Percentiles rank a stretch among this genome's conserved stretches.
These are phyloP conservation scores for Lepidium didymum DNA, from an alignment of 345 rosid genomes.

Conservation along the genomic window DNA sequence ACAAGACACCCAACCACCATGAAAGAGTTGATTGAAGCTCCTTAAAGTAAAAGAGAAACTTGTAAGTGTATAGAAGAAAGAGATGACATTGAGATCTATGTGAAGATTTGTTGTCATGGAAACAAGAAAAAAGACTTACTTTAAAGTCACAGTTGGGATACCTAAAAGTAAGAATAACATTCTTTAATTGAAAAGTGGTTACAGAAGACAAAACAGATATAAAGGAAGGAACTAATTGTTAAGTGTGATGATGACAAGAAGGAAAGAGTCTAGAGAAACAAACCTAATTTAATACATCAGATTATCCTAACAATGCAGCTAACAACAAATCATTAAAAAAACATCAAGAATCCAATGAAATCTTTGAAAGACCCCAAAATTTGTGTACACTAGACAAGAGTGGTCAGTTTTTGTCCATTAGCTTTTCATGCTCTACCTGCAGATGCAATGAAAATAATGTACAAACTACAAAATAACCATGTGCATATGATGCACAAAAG, in stretches of 20 bases:
- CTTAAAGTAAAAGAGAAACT: neutral
- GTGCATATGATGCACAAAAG: slow-evolving; percentile 10
- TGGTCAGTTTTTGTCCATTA: slow-evolving; percentile 6
- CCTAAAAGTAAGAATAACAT: slow-evolving; percentile 22
- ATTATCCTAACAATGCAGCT: slow-evolving; percentile 17
- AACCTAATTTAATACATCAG: slow-evolving; percentile 1
- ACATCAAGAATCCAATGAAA: slow-evolving; percentile 25
- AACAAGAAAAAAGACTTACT: neutral
- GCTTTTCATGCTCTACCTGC: neutral
- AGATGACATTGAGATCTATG: slow-evolving; percentile 13
- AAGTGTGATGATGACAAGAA: slow-evolving; percentile 27
- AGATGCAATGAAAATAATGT: neutral
- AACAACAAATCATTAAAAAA: neutral
- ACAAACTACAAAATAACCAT: neutral
- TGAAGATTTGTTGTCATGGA: slow-evolving; percentile 23
- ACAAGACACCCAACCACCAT: neutral
- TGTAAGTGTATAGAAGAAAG: neutral
- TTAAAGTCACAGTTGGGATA: slow-evolving; percentile 12
- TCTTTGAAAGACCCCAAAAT: slow-evolving; percentile 19
- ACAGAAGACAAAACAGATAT: slow-evolving; percentile 1
- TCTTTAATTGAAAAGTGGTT: slow-evolving; percentile 17
- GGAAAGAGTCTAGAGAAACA: slow-evolving; percentile 16
- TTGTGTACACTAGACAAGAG: neutral
- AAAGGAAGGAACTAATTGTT: slow-evolving; percentile 2
- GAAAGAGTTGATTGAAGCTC: neutral